Conservation (phyloP, 306 rosid genomes). For the Macrotyloma uniflorum region DNA sequence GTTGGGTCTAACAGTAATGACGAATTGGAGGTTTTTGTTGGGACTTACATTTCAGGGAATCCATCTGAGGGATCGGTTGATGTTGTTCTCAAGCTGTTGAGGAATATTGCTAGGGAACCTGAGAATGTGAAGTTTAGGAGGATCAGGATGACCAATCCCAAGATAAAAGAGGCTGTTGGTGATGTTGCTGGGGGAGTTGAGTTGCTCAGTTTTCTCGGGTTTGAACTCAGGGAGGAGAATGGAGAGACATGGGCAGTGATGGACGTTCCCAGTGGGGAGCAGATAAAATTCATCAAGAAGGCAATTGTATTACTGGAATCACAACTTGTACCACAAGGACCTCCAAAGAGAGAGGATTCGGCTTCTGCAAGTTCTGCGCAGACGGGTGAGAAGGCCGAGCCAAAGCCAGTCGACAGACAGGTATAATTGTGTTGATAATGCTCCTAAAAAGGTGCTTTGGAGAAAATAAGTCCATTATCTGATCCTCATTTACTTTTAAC, state of each 20-base stretch:
- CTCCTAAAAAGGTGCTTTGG: neutral
- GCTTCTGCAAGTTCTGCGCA: conserved; percentile 32
- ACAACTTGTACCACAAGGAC: conserved; percentile 44
- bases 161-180: conserved; percentile 75
- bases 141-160: conserved; percentile 81
- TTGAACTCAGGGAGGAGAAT: conserved; percentile 70
- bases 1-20: conserved; percentile 33
- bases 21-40: conserved; percentile 65
- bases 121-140: conserved; percentile 82
- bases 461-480: neutral
- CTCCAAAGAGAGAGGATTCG: conserved; percentile 39
- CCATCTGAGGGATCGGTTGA: conserved; percentile 71
- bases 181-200: conserved; percentile 82
- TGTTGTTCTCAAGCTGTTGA: conserved; percentile 68
- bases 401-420: conserved; percentile 77
- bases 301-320: conserved; percentile 60
- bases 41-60: conserved; percentile 64
- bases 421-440: conserved; percentile 40
- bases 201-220: conserved; percentile 74
- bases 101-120: conserved; percentile 79
- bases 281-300: conserved; percentile 46
- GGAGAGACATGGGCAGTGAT: conserved; percentile 90
- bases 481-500: conserved; percentile 1
- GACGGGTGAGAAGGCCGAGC: conserved; percentile 48
- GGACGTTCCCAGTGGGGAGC: conserved; percentile 67